These are phyloP conservation scores for Alnus glutinosa DNA, from an alignment of 306 rosid species.

Conservation along the genomic window DNA sequence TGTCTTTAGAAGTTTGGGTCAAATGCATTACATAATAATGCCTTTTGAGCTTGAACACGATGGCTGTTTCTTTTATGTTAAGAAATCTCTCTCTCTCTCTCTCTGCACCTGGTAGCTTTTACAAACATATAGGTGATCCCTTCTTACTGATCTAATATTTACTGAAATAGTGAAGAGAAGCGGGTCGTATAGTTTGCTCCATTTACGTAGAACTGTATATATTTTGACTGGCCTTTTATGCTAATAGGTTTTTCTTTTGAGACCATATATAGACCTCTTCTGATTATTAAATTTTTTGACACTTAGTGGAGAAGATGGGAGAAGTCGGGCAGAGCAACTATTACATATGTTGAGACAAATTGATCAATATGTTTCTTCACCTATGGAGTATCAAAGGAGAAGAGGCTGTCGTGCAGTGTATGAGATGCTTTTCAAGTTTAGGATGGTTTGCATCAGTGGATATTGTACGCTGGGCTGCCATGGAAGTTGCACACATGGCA, in stretches of 20 bases:
- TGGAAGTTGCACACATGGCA: conserved; percentile 81
- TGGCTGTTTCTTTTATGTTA: background rate
- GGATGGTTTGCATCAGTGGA: conserved; percentile 77
- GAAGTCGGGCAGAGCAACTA: conserved; percentile 94
- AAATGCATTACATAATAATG: background rate
- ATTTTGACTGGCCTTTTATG: background rate
- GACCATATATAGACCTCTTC: conserved; percentile 16
- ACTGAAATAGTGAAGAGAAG: background rate
- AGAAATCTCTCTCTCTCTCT: background rate
- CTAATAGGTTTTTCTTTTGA: conserved; percentile 13
- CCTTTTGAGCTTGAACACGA: background rate
- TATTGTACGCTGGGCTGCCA: conserved; percentile 85
- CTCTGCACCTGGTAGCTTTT: background rate
- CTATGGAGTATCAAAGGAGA: conserved; percentile 84
- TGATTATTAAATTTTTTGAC: conserved; percentile 33
- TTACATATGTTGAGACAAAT: conserved; percentile 88
- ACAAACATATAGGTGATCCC: background rate
- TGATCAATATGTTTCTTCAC: conserved; percentile 83
- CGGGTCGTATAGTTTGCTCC: background rate
- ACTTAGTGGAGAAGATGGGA: conserved; percentile 96
- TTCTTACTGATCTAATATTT: background rate
- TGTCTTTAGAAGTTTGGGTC: background rate
- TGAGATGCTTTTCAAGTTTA: conserved; percentile 96
- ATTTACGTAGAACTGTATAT: background rate
- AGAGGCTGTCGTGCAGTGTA: conserved; percentile 93